A percentile compares a stretch with the other conserved stretches of the same genome.
These are phyloP conservation scores for Nidula microcarpa DNA, from an alignment of 768 basidiomycete genomes.

Conservation along the genomic window DNA sequence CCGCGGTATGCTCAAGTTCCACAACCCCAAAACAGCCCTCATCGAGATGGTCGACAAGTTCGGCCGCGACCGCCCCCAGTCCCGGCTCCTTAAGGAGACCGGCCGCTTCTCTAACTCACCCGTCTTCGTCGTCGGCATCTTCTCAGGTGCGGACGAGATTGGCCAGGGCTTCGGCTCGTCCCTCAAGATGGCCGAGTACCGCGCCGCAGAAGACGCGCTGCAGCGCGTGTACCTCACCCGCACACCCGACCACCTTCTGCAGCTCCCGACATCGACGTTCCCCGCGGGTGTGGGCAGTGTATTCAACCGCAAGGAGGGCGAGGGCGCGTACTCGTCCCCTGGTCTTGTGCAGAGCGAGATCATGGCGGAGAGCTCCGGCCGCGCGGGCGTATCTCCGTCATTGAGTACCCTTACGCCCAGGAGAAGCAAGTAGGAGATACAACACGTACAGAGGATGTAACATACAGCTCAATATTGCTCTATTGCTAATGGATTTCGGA, in stretches of 20 bases:
- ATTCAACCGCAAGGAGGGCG: slow-evolving; percentile 30
- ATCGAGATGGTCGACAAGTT: slow-evolving; percentile 70
- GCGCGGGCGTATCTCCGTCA: slow-evolving; percentile 27
- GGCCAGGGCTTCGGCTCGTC: slow-evolving; percentile 95
- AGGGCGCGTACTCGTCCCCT: slow-evolving; percentile 49
- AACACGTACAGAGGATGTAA: not conserved
- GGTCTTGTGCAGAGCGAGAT: slow-evolving; percentile 61
- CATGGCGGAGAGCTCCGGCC: slow-evolving; percentile 66
- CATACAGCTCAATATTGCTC: not conserved
- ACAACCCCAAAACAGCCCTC: slow-evolving; percentile 77
- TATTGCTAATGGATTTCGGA: not conserved
- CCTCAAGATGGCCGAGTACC: slow-evolving; percentile 91
- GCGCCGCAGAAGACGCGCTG: slow-evolving; percentile 85
- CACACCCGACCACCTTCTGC: slow-evolving; percentile 63
- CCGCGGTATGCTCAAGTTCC: slow-evolving; percentile 73
- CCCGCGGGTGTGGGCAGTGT: slow-evolving; percentile 50
- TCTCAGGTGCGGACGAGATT: slow-evolving; percentile 76
- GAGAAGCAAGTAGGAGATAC: not conserved
- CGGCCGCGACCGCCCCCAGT: slow-evolving; percentile 60
- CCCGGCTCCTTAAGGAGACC: slow-evolving; percentile 87
- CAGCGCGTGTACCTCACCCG: slow-evolving; percentile 80
- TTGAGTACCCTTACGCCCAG: not conserved
- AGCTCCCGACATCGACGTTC: slow-evolving; percentile 76
- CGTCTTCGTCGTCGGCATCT: slow-evolving; percentile 95
- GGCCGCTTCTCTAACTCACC: slow-evolving; percentile 90